Conservation (phyloP, 176 grass and related monocot species). For the Pontederia crassipes region DNA sequence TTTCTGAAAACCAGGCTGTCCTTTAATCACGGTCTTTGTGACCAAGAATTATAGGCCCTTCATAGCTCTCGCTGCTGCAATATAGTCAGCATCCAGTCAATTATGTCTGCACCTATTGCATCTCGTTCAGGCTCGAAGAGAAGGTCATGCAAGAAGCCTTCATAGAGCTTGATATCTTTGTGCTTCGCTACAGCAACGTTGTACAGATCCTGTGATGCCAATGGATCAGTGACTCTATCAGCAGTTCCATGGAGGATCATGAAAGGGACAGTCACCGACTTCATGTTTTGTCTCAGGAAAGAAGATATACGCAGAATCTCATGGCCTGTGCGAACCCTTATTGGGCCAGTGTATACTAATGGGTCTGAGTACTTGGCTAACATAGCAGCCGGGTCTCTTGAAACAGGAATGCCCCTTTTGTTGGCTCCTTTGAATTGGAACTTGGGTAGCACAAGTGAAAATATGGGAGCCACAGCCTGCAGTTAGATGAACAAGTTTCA, state of each 20-base stretch:
- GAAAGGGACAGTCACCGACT: conserved; percentile 62
- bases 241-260: conserved; percentile 73
- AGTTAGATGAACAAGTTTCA: not conserved
- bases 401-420: conserved; percentile 72
- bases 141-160: conserved; percentile 81
- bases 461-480: conserved; percentile 88
- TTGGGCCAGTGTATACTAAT: conserved; percentile 75
- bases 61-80: conserved; percentile 20
- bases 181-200: conserved; percentile 41
- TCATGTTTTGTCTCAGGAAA: conserved; percentile 53
- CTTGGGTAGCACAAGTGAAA: conserved; percentile 73
- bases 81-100: conserved; percentile 67
- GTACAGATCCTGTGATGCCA: conserved; percentile 65
- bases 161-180: conserved; percentile 65
- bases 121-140: conserved; percentile 88
- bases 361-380: conserved; percentile 84
- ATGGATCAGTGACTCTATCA: conserved; percentile 74
- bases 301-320: conserved; percentile 78
- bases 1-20: not conserved
- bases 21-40: not conserved
- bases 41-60: not conserved
- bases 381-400: conserved; percentile 62
- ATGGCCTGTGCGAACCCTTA: conserved; percentile 68
- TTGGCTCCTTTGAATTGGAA: conserved; percentile 96
- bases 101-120: conserved; percentile 65